Base-by-base conservation (phyloP, 2,329 filamentous ascomycete species). In the Pseudogymnoascus sp. region DNA sequence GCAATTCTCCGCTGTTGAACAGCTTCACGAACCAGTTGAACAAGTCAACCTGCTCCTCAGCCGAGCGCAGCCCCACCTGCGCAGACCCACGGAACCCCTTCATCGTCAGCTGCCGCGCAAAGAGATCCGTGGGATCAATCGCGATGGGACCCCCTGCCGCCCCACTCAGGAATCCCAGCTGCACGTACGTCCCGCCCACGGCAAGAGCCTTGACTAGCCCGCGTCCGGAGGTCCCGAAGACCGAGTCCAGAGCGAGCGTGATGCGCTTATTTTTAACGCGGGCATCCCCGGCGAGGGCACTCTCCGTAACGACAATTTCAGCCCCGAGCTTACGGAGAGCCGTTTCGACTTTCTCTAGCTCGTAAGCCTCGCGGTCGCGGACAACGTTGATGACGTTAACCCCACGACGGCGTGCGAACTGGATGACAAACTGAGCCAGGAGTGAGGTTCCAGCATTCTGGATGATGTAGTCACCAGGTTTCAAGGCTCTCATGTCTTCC, bases 391-490 rank as follows among this genome's bases (percentile, higher is more conserved):
- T 61, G 18, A 60, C 46, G 12, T 61, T 59, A n/a, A 63, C 28
- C 4, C 65, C 66, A 16, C 63, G 62, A 28, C 64, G 62, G 21
- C 60, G 63, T 11, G 67, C 69, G 36, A 71, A 70, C 42, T 71
- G 69, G 31, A 64, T 60, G 12, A 69, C 65, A 53, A 70, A 60
- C 31, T 69, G 69, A 6, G 68, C 65, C 21, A 70, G 62, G 28
- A 64, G 64, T 2, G 62, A 60, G 3, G 64, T 61, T 16, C 61
- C 69, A 2, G 67, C 68, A 59, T 70, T 71, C 34, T 68, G 68
- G 36, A 70, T 64, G 38, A 71, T 66, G 63, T 64, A 70, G 44
- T 72, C 69, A n/a, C 70, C 69, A 0, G 64, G 67, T 59, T 62
- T 61, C 25, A 71, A 65, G 18, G 61, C 28, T 2, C 34, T 44